phyloP scores from a whole-genome alignment of 1,139 yeast genomes.

The Diutina siamensis region DNA sequence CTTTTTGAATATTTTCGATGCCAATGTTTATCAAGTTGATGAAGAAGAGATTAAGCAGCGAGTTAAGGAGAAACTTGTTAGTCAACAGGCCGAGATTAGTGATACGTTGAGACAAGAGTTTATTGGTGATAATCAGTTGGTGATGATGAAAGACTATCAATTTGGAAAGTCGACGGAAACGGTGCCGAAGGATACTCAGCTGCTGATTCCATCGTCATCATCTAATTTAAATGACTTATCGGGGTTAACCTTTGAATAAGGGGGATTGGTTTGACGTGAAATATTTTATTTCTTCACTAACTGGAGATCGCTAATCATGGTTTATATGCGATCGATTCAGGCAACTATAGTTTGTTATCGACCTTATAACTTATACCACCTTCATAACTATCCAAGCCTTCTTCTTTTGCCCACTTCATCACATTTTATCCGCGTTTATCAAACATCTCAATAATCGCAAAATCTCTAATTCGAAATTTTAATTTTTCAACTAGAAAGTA shows the following conservation, averaged over 20 bases:
- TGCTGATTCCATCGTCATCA: not conserved
- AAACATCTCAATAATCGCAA: no score
- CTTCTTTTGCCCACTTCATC: no score
- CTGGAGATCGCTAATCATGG: no score
- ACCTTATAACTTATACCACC: no score
- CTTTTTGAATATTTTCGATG: conserved; percentile 21
- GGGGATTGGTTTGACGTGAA: no score
- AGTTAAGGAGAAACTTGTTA: not conserved
- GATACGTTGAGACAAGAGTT: not conserved
- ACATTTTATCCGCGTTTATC: no score
- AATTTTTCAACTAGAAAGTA: no score
- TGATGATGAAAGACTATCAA: not conserved
- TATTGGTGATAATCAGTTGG: not conserved
- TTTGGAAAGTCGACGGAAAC: not conserved
- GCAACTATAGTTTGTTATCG: no score
- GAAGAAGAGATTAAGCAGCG: not conserved
- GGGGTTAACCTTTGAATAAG: not conserved
- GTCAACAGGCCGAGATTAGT: not conserved
- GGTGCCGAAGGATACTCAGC: not conserved
- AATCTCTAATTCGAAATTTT: no score
- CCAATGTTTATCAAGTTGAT: not conserved
- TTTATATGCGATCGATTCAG: no score
- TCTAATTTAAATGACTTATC: not conserved
- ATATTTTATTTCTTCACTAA: no score
- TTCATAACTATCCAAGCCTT: no score